Percentiles rank a stretch among this genome's conserved stretches.
Evolutionary conservation across 1,139 yeast species (phyloP).

Genomic region (Taiozyma sp.): DNA sequence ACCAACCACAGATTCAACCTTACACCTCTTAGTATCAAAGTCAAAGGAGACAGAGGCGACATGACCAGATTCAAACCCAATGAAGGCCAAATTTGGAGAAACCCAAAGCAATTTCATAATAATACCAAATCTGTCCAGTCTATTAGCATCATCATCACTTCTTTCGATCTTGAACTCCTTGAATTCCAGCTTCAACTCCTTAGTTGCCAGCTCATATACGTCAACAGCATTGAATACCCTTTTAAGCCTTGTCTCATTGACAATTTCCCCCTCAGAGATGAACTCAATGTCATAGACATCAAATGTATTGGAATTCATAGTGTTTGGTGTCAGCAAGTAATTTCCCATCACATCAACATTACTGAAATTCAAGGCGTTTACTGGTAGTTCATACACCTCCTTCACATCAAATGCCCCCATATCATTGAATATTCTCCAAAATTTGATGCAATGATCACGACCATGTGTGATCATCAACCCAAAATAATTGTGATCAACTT

Average conservation of each 20-base stretch:
- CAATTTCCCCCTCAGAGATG: conserved; percentile 2
- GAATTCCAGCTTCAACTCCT: conserved; percentile 3
- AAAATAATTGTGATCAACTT: conserved; percentile 17
- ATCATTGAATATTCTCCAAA: conserved; percentile 38
- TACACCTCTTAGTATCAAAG: conserved; percentile 19
- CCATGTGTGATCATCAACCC: conserved; percentile 47
- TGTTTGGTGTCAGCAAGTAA: conserved; percentile 45
- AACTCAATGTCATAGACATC: conserved; percentile 42
- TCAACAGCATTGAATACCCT: conserved; percentile 27
- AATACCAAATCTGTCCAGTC: conserved; percentile 40
- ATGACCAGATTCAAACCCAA: conserved; percentile 61
- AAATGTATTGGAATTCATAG: conserved; percentile 46
- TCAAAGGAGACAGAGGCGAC: conserved; percentile 33
- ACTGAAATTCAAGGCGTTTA: conserved; percentile 53
- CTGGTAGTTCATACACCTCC: conserved; percentile 39
- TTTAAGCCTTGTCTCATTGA: conserved; percentile 17
- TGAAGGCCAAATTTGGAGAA: conserved; percentile 26
- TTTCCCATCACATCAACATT: conserved; percentile 37
- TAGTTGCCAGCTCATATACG: conserved; percentile 12
- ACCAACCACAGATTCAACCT: conserved; percentile 6
- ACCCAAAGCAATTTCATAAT: conserved; percentile 46
- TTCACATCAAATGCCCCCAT: conserved; percentile 11
- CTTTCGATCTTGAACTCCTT: conserved; percentile 20
- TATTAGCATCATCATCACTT: conserved; percentile 20
- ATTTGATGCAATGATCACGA: conserved; percentile 44